Base-by-base conservation (phyloP, 176 grass and related monocot genomes). In the Phyllostachys edulis region DNA sequence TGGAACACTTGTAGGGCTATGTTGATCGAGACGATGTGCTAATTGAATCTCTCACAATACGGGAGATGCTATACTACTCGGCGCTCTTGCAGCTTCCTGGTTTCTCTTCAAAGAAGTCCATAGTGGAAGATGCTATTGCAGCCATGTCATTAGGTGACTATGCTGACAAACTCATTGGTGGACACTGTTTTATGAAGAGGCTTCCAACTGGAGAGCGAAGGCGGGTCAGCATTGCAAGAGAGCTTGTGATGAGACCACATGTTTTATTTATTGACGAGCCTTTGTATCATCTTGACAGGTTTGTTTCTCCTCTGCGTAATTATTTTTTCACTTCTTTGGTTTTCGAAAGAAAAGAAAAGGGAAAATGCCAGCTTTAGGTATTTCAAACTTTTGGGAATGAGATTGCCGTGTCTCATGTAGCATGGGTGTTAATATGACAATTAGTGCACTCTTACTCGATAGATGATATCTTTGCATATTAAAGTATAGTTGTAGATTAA, bases 251-350 rank as follows among this genome's bases (percentile, higher is more conserved):
- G 90, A 92, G 96, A 65, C 96, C 92, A 10, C 90, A 95, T 67
- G 82, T 91, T 68, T 79, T 98, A 67, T 98, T 95, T 83, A 95
- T 98, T 38, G 92, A 95, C 52, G 96, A 98, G 50, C 96, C 96
- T 16, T 85, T 98, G 10, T 98, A 95, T 45, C 91, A 91, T 73
- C 96, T 98, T 72, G 91, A 98, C 82, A 98, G 92, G 96, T 98
- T 85, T 76, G 52, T 83, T 47, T 63, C 39, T 46, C 9, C 0
- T 63, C 76, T 17, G 8, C 1, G 18, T 32, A 20, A 27, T 11
- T 63, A 26, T 20, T 24, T 60, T 44, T 77, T 77, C 26, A 77
- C n/a, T 20, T 10, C 6, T 59, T 17, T 5, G 7, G 1, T 17
- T 77, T 61, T 55, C 4, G 4, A 24, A 61, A 27, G 56, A 60